These are phyloP conservation scores for Iris pallida DNA, from an alignment of 116 monocot genomes.

Conservation along the genomic window DNA sequence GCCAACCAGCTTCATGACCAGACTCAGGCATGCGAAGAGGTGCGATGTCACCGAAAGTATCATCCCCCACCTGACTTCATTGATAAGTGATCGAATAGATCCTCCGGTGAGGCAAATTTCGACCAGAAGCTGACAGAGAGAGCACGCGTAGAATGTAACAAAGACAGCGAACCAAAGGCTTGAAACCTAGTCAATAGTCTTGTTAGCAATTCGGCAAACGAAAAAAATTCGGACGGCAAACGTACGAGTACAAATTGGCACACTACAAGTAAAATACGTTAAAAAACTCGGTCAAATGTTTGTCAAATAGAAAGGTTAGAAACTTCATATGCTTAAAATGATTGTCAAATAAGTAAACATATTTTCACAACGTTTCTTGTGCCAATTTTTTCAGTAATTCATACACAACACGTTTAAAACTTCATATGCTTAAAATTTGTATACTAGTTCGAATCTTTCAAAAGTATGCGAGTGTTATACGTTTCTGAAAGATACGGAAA, in stretches of 20 bases:
- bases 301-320: background rate
- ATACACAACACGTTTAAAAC: too few species aligned
- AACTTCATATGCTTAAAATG: background rate
- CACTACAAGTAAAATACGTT: too few species aligned
- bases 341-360: background rate
- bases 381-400: too few species aligned
- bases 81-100: conserved; percentile 11
- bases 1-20: conserved; percentile 12
- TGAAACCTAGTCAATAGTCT: conserved; percentile 8
- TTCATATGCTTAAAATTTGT: too few species aligned
- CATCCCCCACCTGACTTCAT: conserved; percentile 19
- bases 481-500: too few species aligned
- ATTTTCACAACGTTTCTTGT: too few species aligned
- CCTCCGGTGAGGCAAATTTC: conserved; percentile 2
- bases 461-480: too few species aligned
- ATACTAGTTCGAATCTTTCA: too few species aligned
- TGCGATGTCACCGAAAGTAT: conserved; percentile 15
- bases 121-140: conserved; percentile 10
- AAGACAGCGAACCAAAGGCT: conserved; percentile 14
- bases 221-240: too few species aligned
- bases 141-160: conserved; percentile 4
- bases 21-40: conserved; percentile 10
- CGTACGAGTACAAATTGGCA: too few species aligned
- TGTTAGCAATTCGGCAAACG: too few species aligned
- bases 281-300: too few species aligned